Conservation (phyloP, 2,329 filamentous ascomycete species). For the Diaporthe eres region DNA sequence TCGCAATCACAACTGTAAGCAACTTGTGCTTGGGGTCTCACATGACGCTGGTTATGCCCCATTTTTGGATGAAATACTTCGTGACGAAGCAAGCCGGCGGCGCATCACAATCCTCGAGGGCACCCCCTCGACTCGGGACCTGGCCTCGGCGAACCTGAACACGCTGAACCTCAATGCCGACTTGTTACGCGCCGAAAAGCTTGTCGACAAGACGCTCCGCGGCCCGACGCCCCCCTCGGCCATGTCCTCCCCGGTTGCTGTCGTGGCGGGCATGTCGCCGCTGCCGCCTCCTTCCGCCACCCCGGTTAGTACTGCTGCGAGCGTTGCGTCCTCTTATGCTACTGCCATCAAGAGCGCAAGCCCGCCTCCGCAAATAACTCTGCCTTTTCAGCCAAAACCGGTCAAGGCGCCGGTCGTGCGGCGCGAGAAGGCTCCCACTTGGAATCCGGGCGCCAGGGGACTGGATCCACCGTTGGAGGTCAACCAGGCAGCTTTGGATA, state of each 20-base stretch:
- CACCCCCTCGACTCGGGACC: constrained; percentile 63
- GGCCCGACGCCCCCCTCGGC: constrained; percentile 39
- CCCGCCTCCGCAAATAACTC: constrained; percentile 59
- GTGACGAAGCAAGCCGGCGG: constrained; percentile 57
- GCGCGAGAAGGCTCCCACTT: constrained; percentile 53
- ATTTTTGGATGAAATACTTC: constrained; percentile 69
- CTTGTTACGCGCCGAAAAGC: constrained; percentile 69
- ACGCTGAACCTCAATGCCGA: constrained; percentile 61
- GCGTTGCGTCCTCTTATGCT: constrained; percentile 55
- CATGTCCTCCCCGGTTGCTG: constrained; percentile 29
- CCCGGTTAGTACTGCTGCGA: constrained; percentile 42
- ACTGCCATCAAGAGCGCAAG: constrained; percentile 57
- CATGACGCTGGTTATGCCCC: constrained; percentile 73
- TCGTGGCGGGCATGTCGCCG: constrained; percentile 40
- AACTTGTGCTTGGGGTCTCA: constrained; percentile 73
- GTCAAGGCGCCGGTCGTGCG: constrained; percentile 43
- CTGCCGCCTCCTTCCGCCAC: constrained; percentile 46
- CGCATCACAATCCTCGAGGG: constrained; percentile 70
- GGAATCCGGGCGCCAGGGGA: constrained; percentile 69
- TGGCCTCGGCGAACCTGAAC: constrained; percentile 61
- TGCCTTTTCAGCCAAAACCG: constrained; percentile 54
- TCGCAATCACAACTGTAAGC: constrained; percentile 72
- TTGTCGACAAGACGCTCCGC: constrained; percentile 55
- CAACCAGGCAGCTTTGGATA: constrained; percentile 62
- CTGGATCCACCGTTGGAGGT: constrained; percentile 66